Evolutionary conservation across 495 filamentous ascomycete species (phyloP).

Genomic region (Barbatosphaeria neglecta): DNA sequence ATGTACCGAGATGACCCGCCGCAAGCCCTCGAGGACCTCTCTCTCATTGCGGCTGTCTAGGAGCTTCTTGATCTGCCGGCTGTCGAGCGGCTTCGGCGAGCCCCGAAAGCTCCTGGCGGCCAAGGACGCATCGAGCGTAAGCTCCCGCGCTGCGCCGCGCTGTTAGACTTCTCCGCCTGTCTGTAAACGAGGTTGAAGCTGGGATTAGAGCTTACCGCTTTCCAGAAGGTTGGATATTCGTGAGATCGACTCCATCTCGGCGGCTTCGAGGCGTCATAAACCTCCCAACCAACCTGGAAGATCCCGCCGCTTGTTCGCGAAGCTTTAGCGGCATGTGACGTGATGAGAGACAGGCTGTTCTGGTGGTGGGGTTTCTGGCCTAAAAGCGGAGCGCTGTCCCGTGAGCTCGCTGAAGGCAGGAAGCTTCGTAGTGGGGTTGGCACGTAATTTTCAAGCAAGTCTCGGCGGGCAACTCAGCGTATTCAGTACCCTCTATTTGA

Average conservation of each 20-base stretch:
- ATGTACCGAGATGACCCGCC: constrained; percentile 77
- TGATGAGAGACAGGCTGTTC: no score
- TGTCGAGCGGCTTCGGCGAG: constrained; percentile 38
- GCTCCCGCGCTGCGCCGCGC: constrained; percentile 62
- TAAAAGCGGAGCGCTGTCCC: background rate
- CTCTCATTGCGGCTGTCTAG: constrained; percentile 89
- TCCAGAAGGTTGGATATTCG: constrained; percentile 87
- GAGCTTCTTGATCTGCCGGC: constrained; percentile 75
- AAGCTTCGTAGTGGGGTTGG: no score
- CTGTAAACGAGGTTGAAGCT: background rate
- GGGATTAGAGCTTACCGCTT: constrained; percentile 50
- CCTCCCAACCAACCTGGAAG: background rate
- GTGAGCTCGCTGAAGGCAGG: no score
- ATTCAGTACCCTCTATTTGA: no score
- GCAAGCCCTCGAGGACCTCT: constrained; percentile 84
- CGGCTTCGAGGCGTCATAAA: background rate
- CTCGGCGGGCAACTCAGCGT: no score
- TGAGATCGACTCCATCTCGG: constrained; percentile 82
- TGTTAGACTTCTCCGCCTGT: constrained; percentile 3
- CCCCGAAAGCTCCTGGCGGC: constrained; percentile 48
- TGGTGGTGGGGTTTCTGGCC: constrained; percentile 3
- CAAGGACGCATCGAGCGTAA: constrained; percentile 92
- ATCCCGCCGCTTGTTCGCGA: background rate
- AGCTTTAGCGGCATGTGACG: background rate
- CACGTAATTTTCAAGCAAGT: no score